phyloP scores from a whole-genome alignment of 2,329 filamentous ascomycete genomes.

The Cordyceps farinosa region DNA sequence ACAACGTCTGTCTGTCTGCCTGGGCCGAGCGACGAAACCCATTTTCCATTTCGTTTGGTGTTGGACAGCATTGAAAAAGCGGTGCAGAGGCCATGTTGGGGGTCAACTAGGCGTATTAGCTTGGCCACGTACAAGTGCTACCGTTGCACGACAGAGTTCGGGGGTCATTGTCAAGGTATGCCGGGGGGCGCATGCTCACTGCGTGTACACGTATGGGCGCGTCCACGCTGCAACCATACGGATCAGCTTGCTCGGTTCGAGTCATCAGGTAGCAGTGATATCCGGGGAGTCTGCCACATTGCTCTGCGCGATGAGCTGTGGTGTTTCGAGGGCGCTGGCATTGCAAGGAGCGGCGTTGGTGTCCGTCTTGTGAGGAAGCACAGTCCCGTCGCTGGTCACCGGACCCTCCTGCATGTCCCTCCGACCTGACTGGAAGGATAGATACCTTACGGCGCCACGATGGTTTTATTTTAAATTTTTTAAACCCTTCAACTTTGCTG shows the following conservation, averaged over 20 bases:
- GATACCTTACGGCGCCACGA: constrained; percentile 10
- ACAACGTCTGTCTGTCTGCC: background rate
- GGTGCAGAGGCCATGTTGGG: constrained; percentile 7
- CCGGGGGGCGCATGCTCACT: constrained; percentile 4
- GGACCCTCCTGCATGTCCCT: constrained; percentile 15
- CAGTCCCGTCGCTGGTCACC: constrained; percentile 14
- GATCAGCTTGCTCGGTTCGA: constrained; percentile 10
- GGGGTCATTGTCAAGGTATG: constrained; percentile 7
- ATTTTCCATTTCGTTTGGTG: background rate
- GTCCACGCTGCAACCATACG: background rate
- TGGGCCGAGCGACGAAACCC: background rate
- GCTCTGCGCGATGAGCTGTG: constrained; percentile 2
- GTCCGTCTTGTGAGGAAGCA: constrained; percentile 6
- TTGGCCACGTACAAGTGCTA: constrained; percentile 9
- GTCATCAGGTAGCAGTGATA: constrained; percentile 14
- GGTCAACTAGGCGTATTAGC: background rate
- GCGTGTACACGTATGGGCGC: constrained; percentile 14
- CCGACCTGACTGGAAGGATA: constrained; percentile 6
- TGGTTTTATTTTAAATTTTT: background rate
- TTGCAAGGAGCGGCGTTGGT: background rate
- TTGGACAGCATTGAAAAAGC: constrained; percentile 12
- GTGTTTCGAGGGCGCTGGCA: constrained; percentile 14
- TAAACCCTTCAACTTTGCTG: background rate
- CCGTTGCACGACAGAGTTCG: constrained; percentile 9
- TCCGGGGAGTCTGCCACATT: background rate